Evolutionary conservation across 1,284 basidiomycete species (phyloP).

Genomic region (Moniliophthora roreri): DNA sequence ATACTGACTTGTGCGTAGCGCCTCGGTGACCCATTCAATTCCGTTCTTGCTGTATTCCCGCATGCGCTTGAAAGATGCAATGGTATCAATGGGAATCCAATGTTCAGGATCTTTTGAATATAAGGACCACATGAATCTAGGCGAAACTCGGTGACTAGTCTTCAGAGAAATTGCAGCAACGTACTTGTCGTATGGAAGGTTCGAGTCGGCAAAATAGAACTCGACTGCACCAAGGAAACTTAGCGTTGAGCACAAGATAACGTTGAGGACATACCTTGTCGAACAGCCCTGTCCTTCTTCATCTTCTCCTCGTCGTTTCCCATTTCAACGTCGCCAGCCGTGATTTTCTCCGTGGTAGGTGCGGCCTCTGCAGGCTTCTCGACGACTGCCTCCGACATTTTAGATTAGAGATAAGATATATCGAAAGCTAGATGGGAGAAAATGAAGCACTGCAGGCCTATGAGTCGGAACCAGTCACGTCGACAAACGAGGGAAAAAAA

Average conservation of each 20-base stretch:
- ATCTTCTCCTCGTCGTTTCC: constrained; percentile 17
- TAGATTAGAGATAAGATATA: not conserved
- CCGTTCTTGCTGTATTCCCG: constrained; percentile 65
- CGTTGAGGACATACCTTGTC: constrained; percentile 14
- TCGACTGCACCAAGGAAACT: constrained; percentile 60
- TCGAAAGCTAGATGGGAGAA: not conserved
- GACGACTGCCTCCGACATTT: constrained; percentile 1
- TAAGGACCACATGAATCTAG: constrained; percentile 93
- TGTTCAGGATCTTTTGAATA: constrained; percentile 79
- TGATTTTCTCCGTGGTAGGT: not conserved
- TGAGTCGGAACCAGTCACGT: not conserved
- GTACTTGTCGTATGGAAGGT: constrained; percentile 93
- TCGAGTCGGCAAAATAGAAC: constrained; percentile 97
- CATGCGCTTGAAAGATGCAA: constrained; percentile 98
- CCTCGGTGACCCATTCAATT: constrained; percentile 63
- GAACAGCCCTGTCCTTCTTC: constrained; percentile 11
- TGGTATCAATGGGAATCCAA: constrained; percentile 88
- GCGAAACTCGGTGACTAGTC: not conserved
- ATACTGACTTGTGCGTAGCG: constrained; percentile 62
- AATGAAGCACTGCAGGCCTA: not conserved
- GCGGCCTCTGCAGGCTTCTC: constrained; percentile 1
- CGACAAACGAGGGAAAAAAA: too few species aligned
- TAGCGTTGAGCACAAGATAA: not conserved
- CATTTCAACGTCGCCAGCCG: constrained; percentile 11
- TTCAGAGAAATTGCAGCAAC: constrained; percentile 19